Base-by-base conservation (phyloP, 164 flowering plant species). In the Cinnamomum micranthum region DNA sequence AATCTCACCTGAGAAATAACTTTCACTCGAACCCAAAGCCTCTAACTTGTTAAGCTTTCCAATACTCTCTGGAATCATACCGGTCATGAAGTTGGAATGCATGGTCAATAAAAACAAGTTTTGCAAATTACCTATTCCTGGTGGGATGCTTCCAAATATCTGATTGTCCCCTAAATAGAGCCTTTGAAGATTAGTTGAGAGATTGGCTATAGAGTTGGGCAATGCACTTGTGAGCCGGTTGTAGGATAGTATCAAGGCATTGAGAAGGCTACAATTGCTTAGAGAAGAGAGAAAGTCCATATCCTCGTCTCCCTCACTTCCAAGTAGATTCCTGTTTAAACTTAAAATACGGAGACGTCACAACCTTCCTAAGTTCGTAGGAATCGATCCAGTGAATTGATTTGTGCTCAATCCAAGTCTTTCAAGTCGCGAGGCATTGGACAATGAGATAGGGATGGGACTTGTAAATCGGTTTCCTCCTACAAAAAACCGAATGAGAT, bases 331-430 rank as follows among this genome's bases (percentile, higher is more conserved):
- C 1, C 2, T 6, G 0, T 23, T 10, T 0, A 73, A 10, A 5
- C 4, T 0, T 13, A 73, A 2, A 2, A 0, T 0, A 6, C 20
- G 25, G 2, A 80, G 50, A 24, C 20, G 14, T 24, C 31, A 52
- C 23, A 50, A 70, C 6, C 50, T 41, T 6, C 68, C 79, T 1
- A 77, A n/a, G 23, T 19, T 60, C 27, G 50, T 10, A 13, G 77
- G 72, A 7, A 71, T 27, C 2, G 31, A 24, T n/a, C 82, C 77
- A 35, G n/a, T 28, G 11, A 80, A 68, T 72, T 1, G 1, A 23
- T 74, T 74, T 4, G 0, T 1, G 0, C 19, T 0, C 6, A 74
- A 31, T 4, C 9, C 27, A 9, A 74, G 52, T 1, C 0, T 3
- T 20, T 31, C 50, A 19, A 74, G 51, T 13, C 5, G 0, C 13